A percentile compares a stretch with the other conserved stretches of the same genome.
These are phyloP conservation scores for Lactifluus pinguis DNA, from an alignment of 768 basidiomycete genomes.

Conservation along the genomic window DNA sequence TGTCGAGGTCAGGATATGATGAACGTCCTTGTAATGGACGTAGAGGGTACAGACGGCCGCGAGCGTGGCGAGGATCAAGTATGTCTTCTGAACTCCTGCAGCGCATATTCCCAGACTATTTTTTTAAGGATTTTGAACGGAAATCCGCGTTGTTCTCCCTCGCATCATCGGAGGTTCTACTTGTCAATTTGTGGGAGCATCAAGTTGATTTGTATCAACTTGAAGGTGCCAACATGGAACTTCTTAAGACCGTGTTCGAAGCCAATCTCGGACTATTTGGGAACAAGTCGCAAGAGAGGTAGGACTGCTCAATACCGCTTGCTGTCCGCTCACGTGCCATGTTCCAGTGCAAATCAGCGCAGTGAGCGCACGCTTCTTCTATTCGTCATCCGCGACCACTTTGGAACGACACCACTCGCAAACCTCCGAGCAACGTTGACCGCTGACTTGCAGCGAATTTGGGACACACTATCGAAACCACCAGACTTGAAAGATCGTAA, in stretches of 20 bases:
- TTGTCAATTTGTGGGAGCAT: constrained; percentile 98
- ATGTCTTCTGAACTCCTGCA: constrained; percentile 8
- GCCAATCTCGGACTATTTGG: constrained; percentile 93
- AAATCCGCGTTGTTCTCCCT: constrained; percentile 97
- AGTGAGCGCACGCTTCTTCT: constrained; percentile 88
- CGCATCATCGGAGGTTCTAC: constrained; percentile 89
- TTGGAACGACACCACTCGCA: constrained; percentile 81
- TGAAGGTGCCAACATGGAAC: constrained; percentile 98
- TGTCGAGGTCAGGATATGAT: constrained; percentile 43
- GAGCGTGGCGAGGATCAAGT: constrained; percentile 98
- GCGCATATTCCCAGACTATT: not conserved
- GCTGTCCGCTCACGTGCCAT: not conserved
- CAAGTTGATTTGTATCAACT: constrained; percentile 97
- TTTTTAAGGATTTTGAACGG: constrained; percentile 87
- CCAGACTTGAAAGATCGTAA: constrained; percentile 67
- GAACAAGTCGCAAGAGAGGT: constrained; percentile 57
- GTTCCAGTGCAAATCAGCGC: constrained; percentile 37
- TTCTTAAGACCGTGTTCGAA: constrained; percentile 99
- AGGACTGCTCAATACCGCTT: constrained; percentile 9
- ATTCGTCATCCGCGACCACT: constrained; percentile 97
- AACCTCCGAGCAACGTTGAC: constrained; percentile 86
- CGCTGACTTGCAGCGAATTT: constrained; percentile 82
- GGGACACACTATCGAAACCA: constrained; percentile 89
- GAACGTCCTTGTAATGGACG: constrained; percentile 97
- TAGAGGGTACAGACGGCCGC: constrained; percentile 96